Conservation (phyloP, 1,284 basidiomycete genomes). For the Cerioporus squamosus region DNA sequence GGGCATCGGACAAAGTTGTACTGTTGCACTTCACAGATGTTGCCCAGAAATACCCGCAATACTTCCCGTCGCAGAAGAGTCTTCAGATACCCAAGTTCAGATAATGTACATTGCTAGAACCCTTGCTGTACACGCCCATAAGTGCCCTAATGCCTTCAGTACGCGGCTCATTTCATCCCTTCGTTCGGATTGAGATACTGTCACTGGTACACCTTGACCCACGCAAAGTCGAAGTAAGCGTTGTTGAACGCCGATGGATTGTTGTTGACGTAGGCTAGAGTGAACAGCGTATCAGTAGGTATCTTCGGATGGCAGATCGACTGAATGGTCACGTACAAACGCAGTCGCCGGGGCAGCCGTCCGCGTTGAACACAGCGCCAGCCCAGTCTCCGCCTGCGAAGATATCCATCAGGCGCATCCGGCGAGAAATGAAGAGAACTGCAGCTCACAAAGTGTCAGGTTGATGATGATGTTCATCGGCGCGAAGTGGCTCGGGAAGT, state of each 20-base stretch:
- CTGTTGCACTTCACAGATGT: too few species aligned
- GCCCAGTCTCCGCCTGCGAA: constrained; percentile 55
- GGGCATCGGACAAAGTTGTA: too few species aligned
- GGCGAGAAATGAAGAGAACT: background rate
- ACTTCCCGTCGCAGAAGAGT: too few species aligned
- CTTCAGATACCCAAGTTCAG: too few species aligned
- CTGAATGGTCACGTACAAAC: constrained; percentile 37
- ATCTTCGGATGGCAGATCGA: background rate
- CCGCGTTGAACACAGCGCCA: constrained; percentile 44
- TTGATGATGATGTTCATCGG: constrained; percentile 63
- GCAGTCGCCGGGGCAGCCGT: constrained; percentile 54
- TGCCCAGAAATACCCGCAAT: too few species aligned
- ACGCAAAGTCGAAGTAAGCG: constrained; percentile 71
- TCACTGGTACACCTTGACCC: constrained; percentile 46
- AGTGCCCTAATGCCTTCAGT: too few species aligned
- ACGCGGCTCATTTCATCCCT: too few species aligned
- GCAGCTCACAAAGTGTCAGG: constrained; percentile 41
- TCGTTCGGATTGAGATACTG: too few species aligned
- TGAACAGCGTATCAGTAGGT: background rate
- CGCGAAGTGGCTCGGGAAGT: constrained; percentile 52
- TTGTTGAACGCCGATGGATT: constrained; percentile 66
- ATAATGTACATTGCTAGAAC: too few species aligned
- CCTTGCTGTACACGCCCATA: too few species aligned
- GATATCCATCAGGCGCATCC: constrained; percentile 45
- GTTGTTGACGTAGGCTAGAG: constrained; percentile 59